Evolutionary conservation across 306 rosid genomes (phyloP).

Genomic region (Acacia melanoxylon): DNA sequence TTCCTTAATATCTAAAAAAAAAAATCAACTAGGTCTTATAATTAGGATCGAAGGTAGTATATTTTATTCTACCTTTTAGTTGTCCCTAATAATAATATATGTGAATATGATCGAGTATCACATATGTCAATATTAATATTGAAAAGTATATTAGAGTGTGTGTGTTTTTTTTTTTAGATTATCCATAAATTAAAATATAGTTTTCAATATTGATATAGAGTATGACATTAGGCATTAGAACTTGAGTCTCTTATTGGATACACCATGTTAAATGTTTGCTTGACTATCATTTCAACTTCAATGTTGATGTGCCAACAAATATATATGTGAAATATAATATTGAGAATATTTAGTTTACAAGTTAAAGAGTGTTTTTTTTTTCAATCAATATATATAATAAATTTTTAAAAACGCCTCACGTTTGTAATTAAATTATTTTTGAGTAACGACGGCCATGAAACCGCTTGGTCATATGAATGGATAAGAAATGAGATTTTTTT

Average conservation of each 20-base stretch:
- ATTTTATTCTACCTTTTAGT: not conserved
- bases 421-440: not conserved
- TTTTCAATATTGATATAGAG: not conserved
- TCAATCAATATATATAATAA: not conserved
- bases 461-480: not conserved
- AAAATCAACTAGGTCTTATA: too few species aligned
- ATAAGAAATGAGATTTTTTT: not conserved
- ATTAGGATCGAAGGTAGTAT: too few species aligned
- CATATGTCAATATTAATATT: too few species aligned
- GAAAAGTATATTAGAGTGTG: too few species aligned
- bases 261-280: not conserved
- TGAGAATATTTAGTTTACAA: not conserved
- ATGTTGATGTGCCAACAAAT: conserved; percentile 28
- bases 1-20: too few species aligned
- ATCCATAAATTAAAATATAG: not conserved
- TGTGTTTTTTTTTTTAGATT: too few species aligned
- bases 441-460: not conserved
- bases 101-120: not conserved
- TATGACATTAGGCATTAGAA: not conserved
- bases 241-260: not conserved
- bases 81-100: not conserved
- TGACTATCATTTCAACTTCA: conserved; percentile 20
- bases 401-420: not conserved
- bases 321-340: not conserved
- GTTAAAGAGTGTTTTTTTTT: not conserved